These are phyloP conservation scores for Nymphaea colorata DNA, from an alignment of 164 flowering plant genomes.

Conservation along the genomic window DNA sequence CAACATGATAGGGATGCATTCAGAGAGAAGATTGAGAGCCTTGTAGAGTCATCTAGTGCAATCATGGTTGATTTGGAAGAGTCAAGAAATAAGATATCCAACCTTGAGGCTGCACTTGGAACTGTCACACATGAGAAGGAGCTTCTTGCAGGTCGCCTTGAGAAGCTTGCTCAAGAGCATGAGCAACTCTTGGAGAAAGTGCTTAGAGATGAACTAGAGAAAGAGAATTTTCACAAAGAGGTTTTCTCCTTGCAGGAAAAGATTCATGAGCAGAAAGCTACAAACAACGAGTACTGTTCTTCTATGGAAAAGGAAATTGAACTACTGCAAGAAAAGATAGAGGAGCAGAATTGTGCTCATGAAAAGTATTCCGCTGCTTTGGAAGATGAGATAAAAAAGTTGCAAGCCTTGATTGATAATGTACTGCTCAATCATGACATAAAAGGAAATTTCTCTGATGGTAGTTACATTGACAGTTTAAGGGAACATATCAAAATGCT, in stretches of 20 bases:
- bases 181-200: constrained; percentile 30
- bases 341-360: background rate
- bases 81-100: constrained; percentile 32
- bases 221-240: constrained; percentile 32
- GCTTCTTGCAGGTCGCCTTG: constrained; percentile 37
- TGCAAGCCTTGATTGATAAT: constrained; percentile 43
- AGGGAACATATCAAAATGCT: constrained; percentile 52
- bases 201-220: constrained; percentile 29
- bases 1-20: constrained; percentile 35
- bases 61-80: constrained; percentile 47
- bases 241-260: constrained; percentile 34
- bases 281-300: constrained; percentile 9
- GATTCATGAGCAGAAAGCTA: constrained; percentile 24
- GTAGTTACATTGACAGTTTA: constrained; percentile 23
- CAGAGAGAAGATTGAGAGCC: constrained; percentile 42
- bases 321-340: constrained; percentile 4
- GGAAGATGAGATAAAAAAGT: constrained; percentile 34
- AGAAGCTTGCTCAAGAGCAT: constrained; percentile 27
- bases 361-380: constrained; percentile 3
- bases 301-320: constrained; percentile 7
- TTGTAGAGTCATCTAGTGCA: constrained; percentile 46
- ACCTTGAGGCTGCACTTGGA: constrained; percentile 35
- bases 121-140: constrained; percentile 39
- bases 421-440: constrained; percentile 34
- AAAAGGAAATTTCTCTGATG: constrained; percentile 20